Evolutionary conservation across 2,329 filamentous ascomycete genomes (phyloP).

Genomic region (Colletotrichum sp.): DNA sequence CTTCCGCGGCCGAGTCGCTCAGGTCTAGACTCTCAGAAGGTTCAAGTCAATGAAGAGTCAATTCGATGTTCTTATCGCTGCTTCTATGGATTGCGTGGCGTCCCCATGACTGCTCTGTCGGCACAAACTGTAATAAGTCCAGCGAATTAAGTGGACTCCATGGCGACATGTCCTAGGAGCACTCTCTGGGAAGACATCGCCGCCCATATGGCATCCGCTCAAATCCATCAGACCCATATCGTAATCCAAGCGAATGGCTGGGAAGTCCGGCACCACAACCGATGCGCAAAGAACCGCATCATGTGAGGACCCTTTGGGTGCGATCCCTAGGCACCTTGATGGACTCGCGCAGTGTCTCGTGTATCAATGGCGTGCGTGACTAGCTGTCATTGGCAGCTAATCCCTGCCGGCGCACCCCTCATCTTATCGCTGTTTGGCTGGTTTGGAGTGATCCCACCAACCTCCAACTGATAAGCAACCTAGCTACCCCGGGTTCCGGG

Average conservation of each 20-base stretch:
- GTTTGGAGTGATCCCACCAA: neutral
- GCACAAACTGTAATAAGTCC: neutral
- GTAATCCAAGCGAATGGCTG: neutral
- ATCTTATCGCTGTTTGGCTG: constrained; percentile 12
- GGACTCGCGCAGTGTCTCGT: neutral
- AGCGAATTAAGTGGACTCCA: neutral
- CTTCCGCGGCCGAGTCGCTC: too few species aligned
- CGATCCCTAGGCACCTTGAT: constrained; percentile 5
- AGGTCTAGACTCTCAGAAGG: neutral
- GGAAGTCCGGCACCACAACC: neutral
- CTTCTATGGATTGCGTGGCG: neutral
- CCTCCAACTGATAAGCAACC: constrained; percentile 15
- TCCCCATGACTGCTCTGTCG: neutral
- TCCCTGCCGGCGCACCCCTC: neutral
- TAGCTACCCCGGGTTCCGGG: neutral
- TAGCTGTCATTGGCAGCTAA: neutral
- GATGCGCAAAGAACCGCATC: neutral
- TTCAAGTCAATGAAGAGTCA: neutral
- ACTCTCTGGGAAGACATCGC: accelerated
- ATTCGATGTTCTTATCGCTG: neutral
- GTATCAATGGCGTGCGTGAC: neutral
- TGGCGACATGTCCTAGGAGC: neutral
- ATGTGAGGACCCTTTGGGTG: neutral
- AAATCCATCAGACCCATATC: neutral
- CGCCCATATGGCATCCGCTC: neutral